phyloP scores from a whole-genome alignment of 805 yeast species.

The Zygotorulaspora florentina region DNA sequence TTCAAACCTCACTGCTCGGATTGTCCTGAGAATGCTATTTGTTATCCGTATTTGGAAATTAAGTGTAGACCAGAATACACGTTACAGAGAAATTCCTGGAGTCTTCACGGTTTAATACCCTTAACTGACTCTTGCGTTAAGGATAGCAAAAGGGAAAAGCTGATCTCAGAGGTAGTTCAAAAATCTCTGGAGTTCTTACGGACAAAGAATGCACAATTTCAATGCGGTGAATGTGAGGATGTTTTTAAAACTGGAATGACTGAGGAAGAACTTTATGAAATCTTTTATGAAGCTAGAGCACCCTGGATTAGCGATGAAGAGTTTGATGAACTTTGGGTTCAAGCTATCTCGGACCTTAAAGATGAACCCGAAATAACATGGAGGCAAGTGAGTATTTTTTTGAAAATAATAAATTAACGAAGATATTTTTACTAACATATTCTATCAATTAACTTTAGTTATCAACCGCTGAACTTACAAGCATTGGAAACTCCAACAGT shows the following conservation, averaged over 20 bases:
- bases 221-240: constrained; percentile 53
- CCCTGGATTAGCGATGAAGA: constrained; percentile 48
- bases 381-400: constrained; percentile 58
- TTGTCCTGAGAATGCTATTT: constrained; percentile 80
- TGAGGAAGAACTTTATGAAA: constrained; percentile 47
- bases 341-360: constrained; percentile 56
- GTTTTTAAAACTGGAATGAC: constrained; percentile 49
- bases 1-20: constrained; percentile 61
- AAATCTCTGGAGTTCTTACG: constrained; percentile 65
- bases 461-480: constrained; percentile 31
- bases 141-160: constrained; percentile 67
- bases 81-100: constrained; percentile 33
- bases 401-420: constrained; percentile 2
- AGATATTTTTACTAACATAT: constrained; percentile 20
- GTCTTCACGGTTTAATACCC: constrained; percentile 54
- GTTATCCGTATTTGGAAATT: constrained; percentile 55
- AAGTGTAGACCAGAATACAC: constrained; percentile 71
- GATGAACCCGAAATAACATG: constrained; percentile 67
- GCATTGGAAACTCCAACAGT: constrained; percentile 41
- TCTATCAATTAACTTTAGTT: constrained; percentile 26
- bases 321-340: constrained; percentile 63
- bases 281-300: constrained; percentile 40
- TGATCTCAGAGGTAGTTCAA: constrained; percentile 59
- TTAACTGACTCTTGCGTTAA: constrained; percentile 63
- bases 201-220: constrained; percentile 57